Evolutionary conservation across 2,329 filamentous ascomycete species (phyloP).

Genomic region (Dactylellina sp.): DNA sequence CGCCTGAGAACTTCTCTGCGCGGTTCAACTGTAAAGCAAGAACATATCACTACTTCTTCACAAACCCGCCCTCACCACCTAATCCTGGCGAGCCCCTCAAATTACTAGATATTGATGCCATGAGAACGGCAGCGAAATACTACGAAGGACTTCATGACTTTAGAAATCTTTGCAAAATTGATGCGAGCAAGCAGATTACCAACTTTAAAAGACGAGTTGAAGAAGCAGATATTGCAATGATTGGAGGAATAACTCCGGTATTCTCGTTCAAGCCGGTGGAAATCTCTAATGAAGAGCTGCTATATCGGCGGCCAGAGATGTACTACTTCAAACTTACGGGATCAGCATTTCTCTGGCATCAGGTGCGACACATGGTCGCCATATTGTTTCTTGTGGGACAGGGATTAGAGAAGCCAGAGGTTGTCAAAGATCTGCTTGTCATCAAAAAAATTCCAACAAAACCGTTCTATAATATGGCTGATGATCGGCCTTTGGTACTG

Average conservation of each 20-base stretch:
- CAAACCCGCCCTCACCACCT: conserved; percentile 72
- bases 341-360: conserved; percentile 96
- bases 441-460: conserved; percentile 76
- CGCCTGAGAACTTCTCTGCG: conserved; percentile 83
- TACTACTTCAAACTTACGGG: conserved; percentile 91
- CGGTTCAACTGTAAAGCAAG: conserved; percentile 92
- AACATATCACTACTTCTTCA: conserved; percentile 97
- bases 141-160: conserved; percentile 92
- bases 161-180: conserved; percentile 95
- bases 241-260: conserved; percentile 72
- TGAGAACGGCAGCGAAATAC: conserved; percentile 82
- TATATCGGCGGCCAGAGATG: conserved; percentile 66
- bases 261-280: conserved; percentile 62
- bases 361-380: conserved; percentile 93
- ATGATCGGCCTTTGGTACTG: conserved; percentile 87
- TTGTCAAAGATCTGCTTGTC: conserved; percentile 82
- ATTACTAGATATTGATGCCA: conserved; percentile 87
- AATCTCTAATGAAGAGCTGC: conserved; percentile 9
- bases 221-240: conserved; percentile 80
- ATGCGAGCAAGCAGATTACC: conserved; percentile 86
- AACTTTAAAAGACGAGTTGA: conserved; percentile 85
- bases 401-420: conserved; percentile 78
- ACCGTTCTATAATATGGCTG: conserved; percentile 90
- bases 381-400: conserved; percentile 94
- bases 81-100: conserved; percentile 68